Evolutionary conservation across 2,329 filamentous ascomycete species (phyloP).

Genomic region (Penicillium sp.): DNA sequence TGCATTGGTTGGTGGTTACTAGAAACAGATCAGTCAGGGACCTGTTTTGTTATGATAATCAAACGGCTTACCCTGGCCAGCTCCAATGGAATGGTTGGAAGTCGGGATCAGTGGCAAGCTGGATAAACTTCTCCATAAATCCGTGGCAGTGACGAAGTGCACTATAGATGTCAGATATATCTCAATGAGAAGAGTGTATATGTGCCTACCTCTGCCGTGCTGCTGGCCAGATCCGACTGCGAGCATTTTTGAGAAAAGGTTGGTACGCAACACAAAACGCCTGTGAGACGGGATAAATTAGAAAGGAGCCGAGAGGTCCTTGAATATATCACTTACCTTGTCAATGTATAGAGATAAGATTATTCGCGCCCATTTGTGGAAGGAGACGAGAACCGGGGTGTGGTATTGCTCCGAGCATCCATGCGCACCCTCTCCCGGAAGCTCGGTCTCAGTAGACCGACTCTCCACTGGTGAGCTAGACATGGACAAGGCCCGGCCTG

Average conservation of each 20-base stretch:
- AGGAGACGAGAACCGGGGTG: conserved; percentile 42
- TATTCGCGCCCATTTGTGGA: conserved; percentile 49
- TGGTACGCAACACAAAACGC: conserved; percentile 49
- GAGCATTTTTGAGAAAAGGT: conserved; percentile 49
- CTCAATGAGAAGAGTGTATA: neutral
- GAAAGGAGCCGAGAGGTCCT: neutral
- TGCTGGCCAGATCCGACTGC: conserved; percentile 48
- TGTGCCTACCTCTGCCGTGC: conserved; percentile 47
- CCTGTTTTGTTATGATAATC: neutral
- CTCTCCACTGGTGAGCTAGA: conserved; percentile 29
- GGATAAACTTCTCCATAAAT: conserved; percentile 51
- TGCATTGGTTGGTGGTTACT: conserved; percentile 47
- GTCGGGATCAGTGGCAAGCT: conserved; percentile 47
- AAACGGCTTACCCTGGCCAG: conserved; percentile 42
- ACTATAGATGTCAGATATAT: conserved; percentile 24
- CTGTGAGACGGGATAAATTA: conserved; percentile 16
- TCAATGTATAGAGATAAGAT: conserved; percentile 46
- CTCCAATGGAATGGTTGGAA: conserved; percentile 51
- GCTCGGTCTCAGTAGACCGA: conserved; percentile 27
- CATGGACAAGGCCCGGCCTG: conserved; percentile 26
- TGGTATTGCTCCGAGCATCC: conserved; percentile 45
- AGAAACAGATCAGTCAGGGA: conserved; percentile 12
- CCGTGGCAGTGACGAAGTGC: conserved; percentile 48
- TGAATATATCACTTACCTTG: conserved; percentile 32
- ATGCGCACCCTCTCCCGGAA: conserved; percentile 37